phyloP scores from a whole-genome alignment of 257 asterid genomes.

The Solanum piurae region DNA sequence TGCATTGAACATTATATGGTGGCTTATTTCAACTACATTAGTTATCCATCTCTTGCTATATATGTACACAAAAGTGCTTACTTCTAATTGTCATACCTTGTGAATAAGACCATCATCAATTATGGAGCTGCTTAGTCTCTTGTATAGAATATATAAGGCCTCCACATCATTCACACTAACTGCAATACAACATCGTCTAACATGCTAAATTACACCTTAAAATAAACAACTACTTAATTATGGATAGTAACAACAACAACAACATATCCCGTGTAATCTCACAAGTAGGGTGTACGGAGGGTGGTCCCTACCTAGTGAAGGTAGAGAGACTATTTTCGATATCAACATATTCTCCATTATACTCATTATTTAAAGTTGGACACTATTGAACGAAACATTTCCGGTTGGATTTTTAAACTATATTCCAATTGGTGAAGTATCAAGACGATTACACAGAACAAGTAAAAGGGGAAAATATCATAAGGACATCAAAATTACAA shows the following conservation, averaged over 20 bases:
- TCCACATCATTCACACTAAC: conserved; percentile 79
- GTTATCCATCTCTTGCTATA: not conserved
- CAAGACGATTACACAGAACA: not conserved
- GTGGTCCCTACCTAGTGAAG: not conserved
- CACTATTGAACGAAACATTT: not conserved
- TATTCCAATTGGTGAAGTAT: not conserved
- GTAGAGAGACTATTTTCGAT: not conserved
- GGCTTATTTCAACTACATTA: not conserved
- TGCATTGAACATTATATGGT: conserved; percentile 15
- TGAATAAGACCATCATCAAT: conserved; percentile 63
- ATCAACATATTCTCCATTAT: not conserved
- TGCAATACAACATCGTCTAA: conserved; percentile 13
- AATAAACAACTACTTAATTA: not conserved
- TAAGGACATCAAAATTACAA: not conserved
- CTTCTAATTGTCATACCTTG: conserved; percentile 36
- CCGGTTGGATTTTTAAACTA: not conserved
- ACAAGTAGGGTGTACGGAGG: too few species aligned
- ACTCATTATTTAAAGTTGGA: not conserved
- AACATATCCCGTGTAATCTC: not conserved
- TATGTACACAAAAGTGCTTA: not conserved
- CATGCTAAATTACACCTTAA: not conserved
- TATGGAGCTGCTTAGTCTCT: conserved; percentile 55
- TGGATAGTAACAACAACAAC: not conserved
- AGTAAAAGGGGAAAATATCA: not conserved
- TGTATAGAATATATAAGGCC: conserved; percentile 51